Evolutionary conservation across 257 asterid species (phyloP).

Genomic region (Apocynum venetum): DNA sequence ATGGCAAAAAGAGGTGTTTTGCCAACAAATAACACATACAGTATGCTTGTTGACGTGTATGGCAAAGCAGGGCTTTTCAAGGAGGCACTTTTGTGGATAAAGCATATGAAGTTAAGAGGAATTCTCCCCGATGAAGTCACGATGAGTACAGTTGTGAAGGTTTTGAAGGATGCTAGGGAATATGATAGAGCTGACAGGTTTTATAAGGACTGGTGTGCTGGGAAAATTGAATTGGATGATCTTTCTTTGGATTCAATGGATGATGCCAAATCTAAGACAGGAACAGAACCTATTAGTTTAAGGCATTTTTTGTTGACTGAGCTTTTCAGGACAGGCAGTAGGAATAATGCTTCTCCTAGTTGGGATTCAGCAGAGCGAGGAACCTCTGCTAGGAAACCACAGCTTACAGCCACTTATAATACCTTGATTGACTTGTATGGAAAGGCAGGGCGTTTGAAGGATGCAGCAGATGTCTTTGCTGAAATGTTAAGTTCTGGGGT

Average conservation of each 20-base stretch:
- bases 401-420: slow-evolving; percentile 71
- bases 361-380: slow-evolving; percentile 28
- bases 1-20: slow-evolving; percentile 68
- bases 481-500: slow-evolving; percentile 84
- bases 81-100: slow-evolving; percentile 87
- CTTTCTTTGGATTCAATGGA: slow-evolving; percentile 58
- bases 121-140: slow-evolving; percentile 88
- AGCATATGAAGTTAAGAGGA: slow-evolving; percentile 83
- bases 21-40: slow-evolving; percentile 79
- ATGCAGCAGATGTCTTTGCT: slow-evolving; percentile 70
- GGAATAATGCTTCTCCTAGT: slow-evolving; percentile 31
- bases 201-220: slow-evolving; percentile 73
- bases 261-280: slow-evolving; percentile 26
- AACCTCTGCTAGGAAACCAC: slow-evolving; percentile 41
- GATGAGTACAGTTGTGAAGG: slow-evolving; percentile 79
- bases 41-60: slow-evolving; percentile 94
- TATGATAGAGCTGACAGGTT: slow-evolving; percentile 66
- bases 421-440: slow-evolving; percentile 91
- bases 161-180: slow-evolving; percentile 78
- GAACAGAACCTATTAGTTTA: slow-evolving; percentile 50
- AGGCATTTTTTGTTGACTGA: slow-evolving; percentile 74
- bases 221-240: slow-evolving; percentile 65
- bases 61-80: slow-evolving; percentile 87
- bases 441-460: slow-evolving; percentile 77
- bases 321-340: slow-evolving; percentile 77